Evolutionary conservation across 495 filamentous ascomycete genomes (phyloP).

Genomic region (Penicillium cinerascens): DNA sequence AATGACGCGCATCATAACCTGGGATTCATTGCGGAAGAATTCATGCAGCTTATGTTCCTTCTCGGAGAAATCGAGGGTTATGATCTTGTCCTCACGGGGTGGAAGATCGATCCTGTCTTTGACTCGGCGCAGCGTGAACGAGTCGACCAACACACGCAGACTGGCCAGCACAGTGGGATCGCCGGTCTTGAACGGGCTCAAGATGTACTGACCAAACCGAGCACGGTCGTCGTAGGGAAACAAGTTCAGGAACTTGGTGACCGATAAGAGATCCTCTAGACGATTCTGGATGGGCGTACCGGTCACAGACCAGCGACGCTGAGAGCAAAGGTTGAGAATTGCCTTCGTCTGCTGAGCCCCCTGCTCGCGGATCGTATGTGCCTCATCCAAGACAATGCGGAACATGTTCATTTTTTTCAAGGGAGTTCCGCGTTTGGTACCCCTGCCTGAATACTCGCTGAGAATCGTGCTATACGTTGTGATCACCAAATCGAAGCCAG

Average conservation of each 20-base stretch:
- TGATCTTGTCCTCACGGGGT: conserved; percentile 64
- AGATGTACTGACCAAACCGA: conserved; percentile 73
- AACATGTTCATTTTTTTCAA: conserved; percentile 81
- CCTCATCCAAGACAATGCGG: conserved; percentile 92
- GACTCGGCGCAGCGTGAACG: conserved; percentile 83
- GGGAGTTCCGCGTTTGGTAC: conserved; percentile 62
- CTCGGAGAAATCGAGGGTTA: conserved; percentile 55
- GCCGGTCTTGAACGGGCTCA: conserved; percentile 71
- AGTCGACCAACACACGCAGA: conserved; percentile 86
- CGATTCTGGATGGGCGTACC: conserved; percentile 91
- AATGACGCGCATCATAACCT: conserved; percentile 56
- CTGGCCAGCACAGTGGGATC: conserved; percentile 79
- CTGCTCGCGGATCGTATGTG: conserved; percentile 87
- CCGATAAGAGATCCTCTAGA: conserved; percentile 81
- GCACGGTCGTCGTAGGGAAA: conserved; percentile 78
- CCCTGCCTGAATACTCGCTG: conserved; percentile 64
- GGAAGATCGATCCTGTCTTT: conserved; percentile 90
- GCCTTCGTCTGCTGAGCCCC: conserved; percentile 75
- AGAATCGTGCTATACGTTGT: conserved; percentile 89
- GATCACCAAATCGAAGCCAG: conserved; percentile 76
- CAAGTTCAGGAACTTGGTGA: conserved; percentile 86
- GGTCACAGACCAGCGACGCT: conserved; percentile 92
- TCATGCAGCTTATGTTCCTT: conserved; percentile 55
- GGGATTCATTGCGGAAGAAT: conserved; percentile 60
- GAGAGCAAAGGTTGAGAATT: conserved; percentile 74